Evolutionary conservation across 176 grass and related monocot species (phyloP), one percentile per base, ranked within the genome.

Genomic region (Oryza longistaminata): DNA sequence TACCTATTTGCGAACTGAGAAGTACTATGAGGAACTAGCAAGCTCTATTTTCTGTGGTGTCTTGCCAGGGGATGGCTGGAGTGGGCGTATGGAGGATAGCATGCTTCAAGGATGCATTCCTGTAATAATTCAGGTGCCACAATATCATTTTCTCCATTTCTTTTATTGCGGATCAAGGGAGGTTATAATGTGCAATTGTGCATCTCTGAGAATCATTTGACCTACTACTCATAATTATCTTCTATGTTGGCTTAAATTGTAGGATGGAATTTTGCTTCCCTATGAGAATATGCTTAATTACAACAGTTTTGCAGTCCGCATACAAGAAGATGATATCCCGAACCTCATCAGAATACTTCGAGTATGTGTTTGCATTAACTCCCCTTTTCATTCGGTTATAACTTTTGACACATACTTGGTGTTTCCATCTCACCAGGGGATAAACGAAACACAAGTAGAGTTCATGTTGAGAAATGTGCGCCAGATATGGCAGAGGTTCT

Each of bases 31-130:
- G 65, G 93, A 95, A 81, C 53, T 98, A 39, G 85, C 93, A 86
- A 93, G 60, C 77, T 95, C 96, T 64, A 60, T 98, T 81, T 98
- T 98, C 86, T 95, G 93, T 76, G 96, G 96, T 77, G 93, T 98
- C 42, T 72, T 98, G 61, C 96, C 96, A 17, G 96, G 96, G 75
- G 93, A 98, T 90, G 93, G 96, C 71, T 98, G 96, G 96, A 98
- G 96, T 72, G 96, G 96, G 62, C 89, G 96, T 67, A 90, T 95
- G 91, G 93, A 95, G 87, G 93, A 98, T 64, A 94, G 96, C 84
- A 93, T 98, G 75, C 82, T 90, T 73, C 93, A 93, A 89, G 93
- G 93, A 61, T 98, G 93, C 53, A 98, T 95, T 85, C 93, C 96
- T 83, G 93, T 95, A 50, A 95, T 98, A 89, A 98, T 98, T 89